Evolutionary conservation across 495 filamentous ascomycete species (phyloP), one percentile per base, ranked within the genome.

Genomic region (Ramalina intermedia): DNA sequence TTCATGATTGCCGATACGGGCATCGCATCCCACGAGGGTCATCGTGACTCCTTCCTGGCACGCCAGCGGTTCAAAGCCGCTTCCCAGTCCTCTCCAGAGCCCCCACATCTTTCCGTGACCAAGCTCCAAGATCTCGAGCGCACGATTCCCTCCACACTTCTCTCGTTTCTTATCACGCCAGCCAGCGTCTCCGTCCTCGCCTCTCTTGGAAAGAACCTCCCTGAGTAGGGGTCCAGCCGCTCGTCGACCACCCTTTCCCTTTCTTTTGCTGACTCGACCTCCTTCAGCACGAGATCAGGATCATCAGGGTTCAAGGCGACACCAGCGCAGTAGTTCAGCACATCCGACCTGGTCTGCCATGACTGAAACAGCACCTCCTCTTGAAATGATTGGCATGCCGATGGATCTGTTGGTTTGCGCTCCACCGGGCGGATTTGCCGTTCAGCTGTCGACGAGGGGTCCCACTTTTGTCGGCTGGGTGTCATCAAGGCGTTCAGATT

Each of bases 221-320:
- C 86, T 17, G 82, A 87, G 58, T 98, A 98, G 16, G 91, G 91
- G 65, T 98, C 91, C 48, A 96, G 64, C 50, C 91, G 70, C 63
- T 96, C 91, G 66, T 98, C 72, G 14, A 96, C 81, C 5, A 89
- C 72, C 46, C 80, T 71, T 58, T 94, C 86, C 46, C 80, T 71
- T 49, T 84, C 78, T 52, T 66, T 74, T 36, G 78, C 78, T 24
- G 76, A 75, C 62, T 94, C 87, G 0, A 77, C 73, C 54, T 87
- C 66, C 49, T 85, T 71, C 24, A 84, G 55, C 1, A 83, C 68
- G 6, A 76, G 66, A 55, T 91, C 88, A 13, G 89, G 90, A 53
- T 98, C 90, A 37, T 87, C 79, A 0, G 88, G 87, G 58, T 98
- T 88, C 2, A 86, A 86, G 3, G 91, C 91, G 9, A 98, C 91